Evolutionary conservation across 139 green algal genomes (phyloP).

Genomic region (Deuterostichococcus epilithicus): DNA sequence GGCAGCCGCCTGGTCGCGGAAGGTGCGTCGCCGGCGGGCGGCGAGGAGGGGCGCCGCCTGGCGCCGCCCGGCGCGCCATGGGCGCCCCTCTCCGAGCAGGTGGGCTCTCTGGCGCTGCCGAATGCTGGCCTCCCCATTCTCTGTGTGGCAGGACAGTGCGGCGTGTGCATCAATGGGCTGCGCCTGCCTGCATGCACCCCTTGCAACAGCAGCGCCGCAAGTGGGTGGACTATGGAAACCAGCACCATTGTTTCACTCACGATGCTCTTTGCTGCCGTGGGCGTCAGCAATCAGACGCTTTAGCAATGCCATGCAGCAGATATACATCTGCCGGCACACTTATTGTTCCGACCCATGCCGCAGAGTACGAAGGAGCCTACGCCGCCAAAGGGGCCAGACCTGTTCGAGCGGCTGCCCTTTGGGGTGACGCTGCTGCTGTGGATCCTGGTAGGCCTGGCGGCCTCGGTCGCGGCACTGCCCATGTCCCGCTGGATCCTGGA

Average conservation of each 20-base stretch:
- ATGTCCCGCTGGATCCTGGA: neutral
- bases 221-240: too few species aligned
- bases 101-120: neutral
- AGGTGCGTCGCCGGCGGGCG: too few species aligned
- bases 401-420: neutral
- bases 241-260: too few species aligned
- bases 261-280: too few species aligned
- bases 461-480: neutral
- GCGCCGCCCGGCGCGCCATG: neutral
- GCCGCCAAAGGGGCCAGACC: neutral
- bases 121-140: too few species aligned
- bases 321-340: neutral
- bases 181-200: too few species aligned
- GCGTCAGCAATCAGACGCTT: too few species aligned
- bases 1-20: neutral
- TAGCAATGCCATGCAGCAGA: too few species aligned
- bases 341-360: too few species aligned
- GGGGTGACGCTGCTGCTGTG: neutral
- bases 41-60: neutral
- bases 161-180: neutral
- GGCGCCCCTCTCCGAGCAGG: neutral
- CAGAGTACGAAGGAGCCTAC: neutral
- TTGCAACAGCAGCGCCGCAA: too few species aligned
- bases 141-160: too few species aligned
- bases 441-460: neutral